Evolutionary conservation across 805 yeast species (phyloP), one percentile per base, ranked within the genome.

Genomic region (Metschnikowia bowlesiae): DNA sequence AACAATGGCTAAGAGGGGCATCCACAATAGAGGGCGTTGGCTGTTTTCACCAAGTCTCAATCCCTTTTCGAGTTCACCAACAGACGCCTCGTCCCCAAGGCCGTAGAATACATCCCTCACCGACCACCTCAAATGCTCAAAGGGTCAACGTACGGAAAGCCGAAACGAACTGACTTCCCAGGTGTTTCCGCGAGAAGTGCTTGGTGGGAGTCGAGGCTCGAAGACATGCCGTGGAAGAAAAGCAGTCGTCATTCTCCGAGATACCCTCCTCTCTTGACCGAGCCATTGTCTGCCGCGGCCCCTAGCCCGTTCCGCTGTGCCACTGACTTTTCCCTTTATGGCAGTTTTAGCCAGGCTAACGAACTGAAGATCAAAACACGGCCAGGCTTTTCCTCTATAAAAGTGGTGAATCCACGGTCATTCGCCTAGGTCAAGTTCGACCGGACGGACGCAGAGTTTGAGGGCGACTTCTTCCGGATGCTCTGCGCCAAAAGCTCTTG

Each of bases 71-170:
- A 94, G 68, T 46, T 83, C 83, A 47, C 75, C 81, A 45, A 90
- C 66, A 1, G 89, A 78, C 26, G 73, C 76, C 50, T 82, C n/a
- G n/a, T n/a, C 96, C 18, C 96, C 97, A 57, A 80, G 72, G 3
- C 97, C 97, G 56, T 84, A 82, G 65, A 57, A 83, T 83, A 36
- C 86, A 87, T 35, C 97, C 97, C 3, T 91, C 87, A 11, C 98
- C 97, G 76, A 90, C 94, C 66, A 61, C 79, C 78, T 60, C 92
- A 74, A 52, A 94, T 83, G 58, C 88, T 89, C 49, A 89, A 75
- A 0, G 98, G 91, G 65, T 94, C 98, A 30, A 89, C 94, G 66
- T 92, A 92, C 6, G 98, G 97, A 70, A 91, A 90, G 1, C 99
- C 99, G 68, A 88, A 92, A 69, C 96, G 89, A 2, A 90, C 96